Evolutionary conservation across 2,329 filamentous ascomycete species (phyloP), one percentile per base, ranked within the genome.

Genomic region (Verticillium longisporum): DNA sequence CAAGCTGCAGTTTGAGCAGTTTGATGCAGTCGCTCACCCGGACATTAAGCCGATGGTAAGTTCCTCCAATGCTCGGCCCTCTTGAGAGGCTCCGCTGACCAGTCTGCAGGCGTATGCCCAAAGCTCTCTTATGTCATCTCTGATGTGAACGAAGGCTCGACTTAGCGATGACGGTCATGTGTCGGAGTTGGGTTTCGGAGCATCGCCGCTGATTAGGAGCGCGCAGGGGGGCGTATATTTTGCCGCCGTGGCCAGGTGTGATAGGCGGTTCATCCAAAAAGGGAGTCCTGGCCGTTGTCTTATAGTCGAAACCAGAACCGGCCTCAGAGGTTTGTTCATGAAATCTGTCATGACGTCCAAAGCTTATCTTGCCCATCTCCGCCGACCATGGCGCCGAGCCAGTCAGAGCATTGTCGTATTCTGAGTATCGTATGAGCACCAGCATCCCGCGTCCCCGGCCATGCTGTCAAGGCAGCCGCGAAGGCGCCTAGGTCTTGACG

Each of bases 21-120:
- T 99, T 68, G 93, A 98, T 69, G 95, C 95, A 7, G 95, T 99
- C 60, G 93, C 93, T 64, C 95, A 99, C 80, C 95, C 95, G 13
- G 85, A 96, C 70, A 95, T 99, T 73, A 92, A 90, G 75, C 94
- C 95, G 14, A 99, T 99, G 88, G 88, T 87, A 74, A 74, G 77
- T 13, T 18, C 50, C 15, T 32, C 56, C 32, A 9, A 4, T 26
- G 7, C 37, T 1, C 26, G 14, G 26, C 11, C 55, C 26, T 31
- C 54, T 31, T 32, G 67, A 57, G 67, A 33, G 53, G 21, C 26
- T 65, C 67, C 61, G 68, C 70, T 74, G 67, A 75, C 64, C 36
- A 9, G 26, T 63, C 36, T 58, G 13, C 62, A 91, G 89, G 90
- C 92, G 4, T 96, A 96, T 73, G 91, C 91, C 57, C 88, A 91